A percentile compares a stretch with the other conserved stretches of the same genome.
Evolutionary conservation across 2,329 filamentous ascomycete species (phyloP).

Genomic region (Delphinella strobiligena): DNA sequence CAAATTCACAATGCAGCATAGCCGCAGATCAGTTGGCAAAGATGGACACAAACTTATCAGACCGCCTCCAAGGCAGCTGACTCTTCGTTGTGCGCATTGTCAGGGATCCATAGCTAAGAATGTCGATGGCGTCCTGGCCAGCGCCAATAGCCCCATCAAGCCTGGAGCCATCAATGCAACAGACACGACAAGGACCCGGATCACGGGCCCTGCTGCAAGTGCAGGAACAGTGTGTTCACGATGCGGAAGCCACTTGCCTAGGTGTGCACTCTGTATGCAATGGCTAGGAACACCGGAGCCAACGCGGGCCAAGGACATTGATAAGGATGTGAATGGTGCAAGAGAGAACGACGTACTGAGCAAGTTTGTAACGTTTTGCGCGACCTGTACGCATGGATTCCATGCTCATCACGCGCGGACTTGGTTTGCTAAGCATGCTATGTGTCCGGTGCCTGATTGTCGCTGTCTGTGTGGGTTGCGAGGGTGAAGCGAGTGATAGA

Average conservation of each 20-base stretch:
- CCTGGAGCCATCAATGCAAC: conserved; percentile 8
- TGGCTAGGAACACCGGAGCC: conserved; percentile 50
- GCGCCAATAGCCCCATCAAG: conserved; percentile 8
- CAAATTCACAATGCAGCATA: conserved; percentile 67
- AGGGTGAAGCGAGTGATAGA: no score
- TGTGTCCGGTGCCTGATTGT: conserved; percentile 45
- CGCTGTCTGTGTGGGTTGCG: conserved; percentile 37
- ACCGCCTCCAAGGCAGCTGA: conserved; percentile 55
- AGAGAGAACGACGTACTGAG: conserved; percentile 34
- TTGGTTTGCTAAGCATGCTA: conserved; percentile 46
- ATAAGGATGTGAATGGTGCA: conserved; percentile 19
- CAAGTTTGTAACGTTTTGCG: conserved; percentile 48
- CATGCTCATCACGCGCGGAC: conserved; percentile 50
- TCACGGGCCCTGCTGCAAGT: conserved; percentile 17
- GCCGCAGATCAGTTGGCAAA: conserved; percentile 51
- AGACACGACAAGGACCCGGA: conserved; percentile 14
- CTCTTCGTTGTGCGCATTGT: conserved; percentile 67
- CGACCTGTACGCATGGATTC: conserved; percentile 51
- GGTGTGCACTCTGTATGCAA: conserved; percentile 49
- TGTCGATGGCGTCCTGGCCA: conserved; percentile 12
- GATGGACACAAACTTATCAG: conserved; percentile 52
- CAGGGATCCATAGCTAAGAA: conserved; percentile 42
- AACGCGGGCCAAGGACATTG: conserved; percentile 21
- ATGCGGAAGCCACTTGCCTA: conserved; percentile 50
- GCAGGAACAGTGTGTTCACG: conserved; percentile 45